Base-by-base conservation (phyloP, 2,329 filamentous ascomycete species). In the Colletotrichum filicis region DNA sequence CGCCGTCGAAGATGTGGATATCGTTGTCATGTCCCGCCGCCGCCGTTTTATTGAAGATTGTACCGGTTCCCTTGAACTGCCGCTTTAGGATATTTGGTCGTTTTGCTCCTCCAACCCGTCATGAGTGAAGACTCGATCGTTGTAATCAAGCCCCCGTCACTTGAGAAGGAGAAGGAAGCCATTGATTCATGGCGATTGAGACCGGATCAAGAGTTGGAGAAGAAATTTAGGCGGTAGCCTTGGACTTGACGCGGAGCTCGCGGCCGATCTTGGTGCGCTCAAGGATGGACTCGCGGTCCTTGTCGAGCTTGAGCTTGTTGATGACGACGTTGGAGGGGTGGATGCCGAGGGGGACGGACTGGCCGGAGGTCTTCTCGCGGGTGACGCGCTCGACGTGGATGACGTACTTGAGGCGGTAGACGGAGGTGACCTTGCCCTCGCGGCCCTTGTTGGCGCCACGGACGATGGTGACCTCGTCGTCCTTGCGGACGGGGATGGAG, bases 301-400 rank as follows among this genome's bases (percentile, higher is more conserved):
- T 96, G 91, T 97, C 94, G 82, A 98, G 91, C 94, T 98, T 98
- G 86, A 98, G 92, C 92, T 98, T 98, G 89, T 93, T 98, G 90
- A 99, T 94, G 89, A 98, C 93, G 80, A 98, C 95, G 88, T 98
- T 98, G 88, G 94, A 97, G 82, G 97, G 93, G 88, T 96, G 94
- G 87, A 99, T 92, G 86, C 95, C 95, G 84, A 98, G 90, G 77
- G 96, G 96, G 71, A 98, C 95, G 85, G 92, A 94, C 90, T 98
- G 95, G 88, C 97, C 96, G 86, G 95, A 97, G 86, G 92, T 93
- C 93, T 99, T 99, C 87, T 99, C 97, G 85, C 95, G 95, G 86
- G 92, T 92, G 85, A 99, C 93, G 82, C 96, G 95, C 92, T 98
- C 96, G 86, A 99, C 87, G 92, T 98, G 96, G 85, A 99, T 93